These are phyloP conservation scores for Acacia melanoxylon DNA, from an alignment of 306 rosid species.

Conservation along the genomic window DNA sequence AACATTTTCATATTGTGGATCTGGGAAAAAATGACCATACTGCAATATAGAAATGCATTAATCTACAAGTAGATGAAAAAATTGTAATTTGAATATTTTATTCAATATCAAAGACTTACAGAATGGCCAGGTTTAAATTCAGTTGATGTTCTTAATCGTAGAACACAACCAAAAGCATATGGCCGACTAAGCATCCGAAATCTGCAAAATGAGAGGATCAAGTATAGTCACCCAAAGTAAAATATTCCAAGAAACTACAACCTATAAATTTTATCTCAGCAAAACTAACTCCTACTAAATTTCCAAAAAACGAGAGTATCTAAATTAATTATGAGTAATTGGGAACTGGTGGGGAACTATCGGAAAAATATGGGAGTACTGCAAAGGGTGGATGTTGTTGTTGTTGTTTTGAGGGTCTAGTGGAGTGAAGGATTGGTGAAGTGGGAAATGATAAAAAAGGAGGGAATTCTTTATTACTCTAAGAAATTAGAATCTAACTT, in stretches of 20 bases:
- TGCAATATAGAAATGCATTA: conserved; percentile 53
- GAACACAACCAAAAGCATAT: conserved; percentile 90
- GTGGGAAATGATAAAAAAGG: neutral
- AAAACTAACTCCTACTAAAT: neutral
- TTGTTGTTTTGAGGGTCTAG: neutral
- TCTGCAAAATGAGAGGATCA: conserved; percentile 52
- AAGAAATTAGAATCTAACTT: neutral
- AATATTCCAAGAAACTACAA: neutral
- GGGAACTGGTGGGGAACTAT: neutral
- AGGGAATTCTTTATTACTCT: neutral
- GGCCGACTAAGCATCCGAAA: conserved; percentile 95
- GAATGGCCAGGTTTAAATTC: conserved; percentile 88
- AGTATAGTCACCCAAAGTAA: conserved; percentile 18
- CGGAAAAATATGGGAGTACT: neutral
- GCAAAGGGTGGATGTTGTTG: neutral
- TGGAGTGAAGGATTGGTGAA: neutral
- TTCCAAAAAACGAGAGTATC: neutral
- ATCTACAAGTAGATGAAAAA: conserved; percentile 27
- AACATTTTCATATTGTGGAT: conserved; percentile 97
- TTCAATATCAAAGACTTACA: conserved; percentile 56
- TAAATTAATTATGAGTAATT: neutral
- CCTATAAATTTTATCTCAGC: neutral
- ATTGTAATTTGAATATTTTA: conserved; percentile 22
- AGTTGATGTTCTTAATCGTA: conserved; percentile 84
- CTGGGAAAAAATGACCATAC: conserved; percentile 99